Conservation (phyloP, 148 eudicot species). For the Nepenthes mirabilis region DNA sequence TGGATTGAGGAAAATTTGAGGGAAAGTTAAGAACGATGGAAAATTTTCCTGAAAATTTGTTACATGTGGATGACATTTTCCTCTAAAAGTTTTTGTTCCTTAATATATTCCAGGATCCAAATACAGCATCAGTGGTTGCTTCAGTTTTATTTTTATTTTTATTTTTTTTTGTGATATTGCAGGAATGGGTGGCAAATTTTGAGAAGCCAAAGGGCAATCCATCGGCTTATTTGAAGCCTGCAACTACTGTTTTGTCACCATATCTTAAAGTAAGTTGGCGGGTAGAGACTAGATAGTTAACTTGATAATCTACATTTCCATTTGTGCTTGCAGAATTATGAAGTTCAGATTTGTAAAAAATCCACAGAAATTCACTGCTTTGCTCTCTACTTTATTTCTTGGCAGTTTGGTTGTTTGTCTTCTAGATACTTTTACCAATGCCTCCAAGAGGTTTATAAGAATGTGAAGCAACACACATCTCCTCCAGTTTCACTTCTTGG, state of each 20-base stretch:
- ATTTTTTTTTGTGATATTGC: neutral
- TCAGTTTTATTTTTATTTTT: too few relatives aligned
- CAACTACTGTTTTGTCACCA: conserved; percentile 89
- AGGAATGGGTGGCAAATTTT: conserved; percentile 96
- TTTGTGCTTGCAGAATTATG: conserved; percentile 3
- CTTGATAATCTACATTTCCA: neutral
- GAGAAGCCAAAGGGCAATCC: conserved; percentile 97
- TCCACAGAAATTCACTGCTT: neutral
- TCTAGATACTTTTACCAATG: conserved; percentile 80
- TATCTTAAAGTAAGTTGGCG: conserved; percentile 61
- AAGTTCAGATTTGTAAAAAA: neutral
- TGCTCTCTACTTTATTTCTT: neutral
- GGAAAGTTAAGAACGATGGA: too few relatives aligned
- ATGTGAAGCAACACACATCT: conserved; percentile 46
- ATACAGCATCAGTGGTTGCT: too few relatives aligned
- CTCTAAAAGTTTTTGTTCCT: too few relatives aligned
- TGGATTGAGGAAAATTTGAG: too few relatives aligned
- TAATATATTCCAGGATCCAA: too few relatives aligned
- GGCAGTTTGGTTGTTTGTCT: conserved; percentile 90
- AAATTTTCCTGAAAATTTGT: too few relatives aligned
- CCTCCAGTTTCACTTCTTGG: conserved; percentile 98
- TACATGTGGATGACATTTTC: too few relatives aligned
- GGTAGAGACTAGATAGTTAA: neutral
- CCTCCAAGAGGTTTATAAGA: conserved; percentile 47
- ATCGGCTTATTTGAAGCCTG: conserved; percentile 62